phyloP scores from a whole-genome alignment of 805 yeast genomes.

The Nakazawaea wyomingensis region DNA sequence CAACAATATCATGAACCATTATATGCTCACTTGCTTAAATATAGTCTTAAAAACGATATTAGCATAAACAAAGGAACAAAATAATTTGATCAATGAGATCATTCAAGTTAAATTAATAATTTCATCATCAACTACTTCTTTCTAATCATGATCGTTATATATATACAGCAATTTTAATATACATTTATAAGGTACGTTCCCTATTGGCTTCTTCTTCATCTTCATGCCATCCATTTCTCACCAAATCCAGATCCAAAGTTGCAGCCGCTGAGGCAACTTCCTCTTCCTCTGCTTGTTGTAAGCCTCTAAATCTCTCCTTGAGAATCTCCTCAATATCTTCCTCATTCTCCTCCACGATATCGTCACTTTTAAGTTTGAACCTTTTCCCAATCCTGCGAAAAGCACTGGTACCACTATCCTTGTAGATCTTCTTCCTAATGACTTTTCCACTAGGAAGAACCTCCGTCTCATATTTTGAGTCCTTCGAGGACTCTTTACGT shows the following conservation, averaged over 20 bases:
- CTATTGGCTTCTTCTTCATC: too few species aligned
- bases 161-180: too few species aligned
- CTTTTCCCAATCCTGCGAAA: slow-evolving; percentile 32
- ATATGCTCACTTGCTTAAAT: too few species aligned
- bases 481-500: slow-evolving; percentile 24
- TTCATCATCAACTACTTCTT: too few species aligned
- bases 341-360: slow-evolving; percentile 40
- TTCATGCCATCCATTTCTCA: too few species aligned
- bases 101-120: too few species aligned
- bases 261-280: background rate
- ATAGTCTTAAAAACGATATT: too few species aligned
- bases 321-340: slow-evolving; percentile 47
- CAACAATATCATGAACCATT: too few species aligned
- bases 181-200: too few species aligned
- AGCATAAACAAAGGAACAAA: too few species aligned
- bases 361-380: slow-evolving; percentile 28
- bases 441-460: slow-evolving; percentile 72
- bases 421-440: slow-evolving; percentile 33
- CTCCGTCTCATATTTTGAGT: slow-evolving; percentile 42
- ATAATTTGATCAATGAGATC: too few species aligned
- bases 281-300: slow-evolving; percentile 18
- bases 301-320: slow-evolving; percentile 28
- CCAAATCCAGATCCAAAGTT: background rate
- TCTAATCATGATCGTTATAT: too few species aligned
- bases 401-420: slow-evolving; percentile 18